These are phyloP conservation scores for Terana coerulea DNA, from an alignment of 768 basidiomycete genomes.

Conservation along the genomic window DNA sequence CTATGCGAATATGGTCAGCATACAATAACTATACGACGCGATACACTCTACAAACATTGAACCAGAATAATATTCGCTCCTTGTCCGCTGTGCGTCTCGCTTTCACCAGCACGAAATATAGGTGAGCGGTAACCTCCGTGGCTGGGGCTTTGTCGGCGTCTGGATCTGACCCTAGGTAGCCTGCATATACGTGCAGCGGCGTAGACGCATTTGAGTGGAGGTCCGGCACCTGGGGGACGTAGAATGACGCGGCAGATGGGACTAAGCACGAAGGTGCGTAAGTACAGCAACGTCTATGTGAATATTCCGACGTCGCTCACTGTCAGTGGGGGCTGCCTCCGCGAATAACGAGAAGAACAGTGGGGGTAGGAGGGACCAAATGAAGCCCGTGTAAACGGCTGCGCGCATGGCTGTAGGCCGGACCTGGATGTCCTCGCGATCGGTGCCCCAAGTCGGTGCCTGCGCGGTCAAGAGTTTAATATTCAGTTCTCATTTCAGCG, in stretches of 20 bases:
- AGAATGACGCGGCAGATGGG: conserved; percentile 81
- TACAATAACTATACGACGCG: no score
- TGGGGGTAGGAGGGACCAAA: conserved; percentile 12
- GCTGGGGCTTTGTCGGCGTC: conserved; percentile 42
- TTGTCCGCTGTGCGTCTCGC: conserved; percentile 86
- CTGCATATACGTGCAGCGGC: conserved; percentile 78
- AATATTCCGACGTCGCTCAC: conserved; percentile 14
- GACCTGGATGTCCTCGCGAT: background rate
- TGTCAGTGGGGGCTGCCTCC: conserved; percentile 26
- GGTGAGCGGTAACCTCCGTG: conserved; percentile 68
- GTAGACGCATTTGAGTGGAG: conserved; percentile 67
- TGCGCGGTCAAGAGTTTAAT: no score
- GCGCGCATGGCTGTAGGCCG: conserved; percentile 3
- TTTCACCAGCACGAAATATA: conserved; percentile 89
- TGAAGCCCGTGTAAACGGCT: conserved; percentile 6
- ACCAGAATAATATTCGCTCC: conserved; percentile 92
- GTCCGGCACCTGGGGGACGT: conserved; percentile 72
- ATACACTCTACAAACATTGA: conserved; percentile 85
- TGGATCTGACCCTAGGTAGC: conserved; percentile 81
- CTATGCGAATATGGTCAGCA: no score
- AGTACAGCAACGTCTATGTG: background rate
- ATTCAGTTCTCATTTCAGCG: no score
- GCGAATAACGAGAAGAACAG: conserved; percentile 6
- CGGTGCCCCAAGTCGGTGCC: no score
- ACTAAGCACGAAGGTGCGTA: conserved; percentile 38